Evolutionary conservation across 164 flowering plant species (phyloP).

Genomic region (Pachysandra terminalis): DNA sequence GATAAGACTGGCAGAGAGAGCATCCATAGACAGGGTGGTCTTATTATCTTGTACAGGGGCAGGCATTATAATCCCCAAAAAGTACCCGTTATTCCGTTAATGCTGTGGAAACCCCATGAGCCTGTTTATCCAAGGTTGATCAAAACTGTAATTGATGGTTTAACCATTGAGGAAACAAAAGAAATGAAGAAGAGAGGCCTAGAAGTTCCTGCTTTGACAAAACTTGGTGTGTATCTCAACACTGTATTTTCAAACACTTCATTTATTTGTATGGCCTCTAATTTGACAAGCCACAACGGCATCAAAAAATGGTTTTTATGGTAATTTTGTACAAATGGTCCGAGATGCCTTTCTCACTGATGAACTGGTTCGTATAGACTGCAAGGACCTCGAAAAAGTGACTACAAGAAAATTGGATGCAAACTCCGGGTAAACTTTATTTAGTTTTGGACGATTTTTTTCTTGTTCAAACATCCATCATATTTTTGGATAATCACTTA

Average conservation of each 20-base stretch:
- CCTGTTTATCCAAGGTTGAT: constrained; percentile 89
- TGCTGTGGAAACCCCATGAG: constrained; percentile 96
- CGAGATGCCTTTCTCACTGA: constrained; percentile 83
- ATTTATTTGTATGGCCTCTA: constrained; percentile 9
- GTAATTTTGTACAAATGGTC: constrained; percentile 82
- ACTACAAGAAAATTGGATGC: constrained; percentile 87
- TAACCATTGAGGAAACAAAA: constrained; percentile 83
- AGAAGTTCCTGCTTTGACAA: constrained; percentile 66
- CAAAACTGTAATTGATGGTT: constrained; percentile 78
- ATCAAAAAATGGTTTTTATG: constrained; percentile 95
- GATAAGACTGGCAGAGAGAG: constrained; percentile 84
- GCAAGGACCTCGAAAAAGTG: constrained; percentile 83
- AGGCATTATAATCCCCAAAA: constrained; percentile 70
- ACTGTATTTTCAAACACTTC: neutral
- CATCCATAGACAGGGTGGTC: constrained; percentile 76
- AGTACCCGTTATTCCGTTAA: constrained; percentile 78
- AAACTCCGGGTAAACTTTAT: constrained; percentile 70
- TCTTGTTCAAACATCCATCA: neutral
- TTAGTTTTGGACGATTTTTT: neutral
- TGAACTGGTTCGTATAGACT: constrained; percentile 84
- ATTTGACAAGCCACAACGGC: constrained; percentile 24
- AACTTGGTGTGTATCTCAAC: constrained; percentile 68
- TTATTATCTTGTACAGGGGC: constrained; percentile 79
- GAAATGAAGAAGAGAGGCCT: constrained; percentile 88
- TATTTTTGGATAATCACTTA: neutral